Percentiles rank a stretch among this genome's conserved stretches.
Evolutionary conservation across 1,284 basidiomycete species (phyloP).

Genomic region (Xanthoconium separans): DNA sequence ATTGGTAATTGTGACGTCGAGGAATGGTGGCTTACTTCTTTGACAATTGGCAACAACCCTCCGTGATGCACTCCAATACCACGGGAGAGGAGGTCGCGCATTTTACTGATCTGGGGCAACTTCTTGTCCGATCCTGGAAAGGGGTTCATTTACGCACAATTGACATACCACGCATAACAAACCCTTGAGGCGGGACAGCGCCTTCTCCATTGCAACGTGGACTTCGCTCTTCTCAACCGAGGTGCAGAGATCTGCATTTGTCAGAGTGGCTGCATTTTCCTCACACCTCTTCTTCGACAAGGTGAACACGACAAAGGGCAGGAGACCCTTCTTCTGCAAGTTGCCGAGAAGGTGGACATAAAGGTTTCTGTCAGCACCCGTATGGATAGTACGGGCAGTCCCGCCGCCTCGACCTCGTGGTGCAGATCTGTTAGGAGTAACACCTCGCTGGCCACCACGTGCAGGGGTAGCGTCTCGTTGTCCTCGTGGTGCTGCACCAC

Average conservation of each 20-base stretch:
- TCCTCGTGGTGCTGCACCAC: conserved; percentile 68
- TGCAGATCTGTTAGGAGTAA: conserved; percentile 37
- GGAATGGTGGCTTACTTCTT: conserved; percentile 63
- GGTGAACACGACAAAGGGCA: conserved; percentile 97
- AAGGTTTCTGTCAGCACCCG: conserved; percentile 79
- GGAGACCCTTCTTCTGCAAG: conserved; percentile 80
- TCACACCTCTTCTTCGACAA: conserved; percentile 97
- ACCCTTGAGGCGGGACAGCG: conserved; percentile 90
- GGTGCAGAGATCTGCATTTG: conserved; percentile 86
- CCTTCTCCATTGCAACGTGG: conserved; percentile 92
- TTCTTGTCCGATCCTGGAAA: conserved; percentile 82
- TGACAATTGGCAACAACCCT: conserved; percentile 94
- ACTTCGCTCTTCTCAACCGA: conserved; percentile 95
- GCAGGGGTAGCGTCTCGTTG: conserved; percentile 41
- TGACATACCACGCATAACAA: conserved; percentile 1
- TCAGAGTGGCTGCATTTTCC: conserved; percentile 90
- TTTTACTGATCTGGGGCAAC: conserved; percentile 92
- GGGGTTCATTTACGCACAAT: conserved; percentile 9
- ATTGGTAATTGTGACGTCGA: background rate
- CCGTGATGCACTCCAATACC: conserved; percentile 99
- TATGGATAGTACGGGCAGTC: conserved; percentile 62
- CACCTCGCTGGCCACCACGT: conserved; percentile 56
- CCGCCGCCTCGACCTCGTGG: conserved; percentile 50
- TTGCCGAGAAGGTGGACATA: conserved; percentile 92
- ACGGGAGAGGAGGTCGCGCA: conserved; percentile 87